Base-by-base conservation (phyloP, 2,329 filamentous ascomycete genomes). In the Pseudofabraea citricarpa region DNA sequence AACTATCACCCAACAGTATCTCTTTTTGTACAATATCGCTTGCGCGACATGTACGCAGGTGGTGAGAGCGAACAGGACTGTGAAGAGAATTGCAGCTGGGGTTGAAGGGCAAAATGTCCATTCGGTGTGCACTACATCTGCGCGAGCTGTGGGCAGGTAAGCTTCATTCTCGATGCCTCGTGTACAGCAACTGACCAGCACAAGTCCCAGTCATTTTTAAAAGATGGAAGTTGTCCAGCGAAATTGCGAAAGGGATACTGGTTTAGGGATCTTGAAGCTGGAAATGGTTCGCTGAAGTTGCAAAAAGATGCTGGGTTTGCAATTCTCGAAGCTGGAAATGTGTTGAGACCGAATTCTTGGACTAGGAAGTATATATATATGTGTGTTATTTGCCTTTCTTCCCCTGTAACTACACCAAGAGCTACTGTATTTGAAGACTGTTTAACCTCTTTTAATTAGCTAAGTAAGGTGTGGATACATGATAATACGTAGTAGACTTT, bases 41-140 rank as follows among this genome's bases (percentile, higher is more conserved):
- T 67, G 65, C 1, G 51, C 37, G 3, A 60, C 32, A 45, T 68
- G 66, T 1, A 42, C 46, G 6, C 58, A 36, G 1, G 59, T 52
- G 1, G 58, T 58, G 9, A 66, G 29, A 3, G 44, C 57, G 42
- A 62, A 67, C 1, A 67, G 41, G 2, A 64, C 41, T 13, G 55
- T 48, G 37, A 66, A 63, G 1, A 66, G 22, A 16, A 60, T 51
- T 2, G 65, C 60, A 1, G 64, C 63, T 35, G 32, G 13, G 7
- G 7, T 35, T 18, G 32, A 35, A n/a, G 32, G 32, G 16, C 32
- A 35, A 35, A 35, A 35, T n/a, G 13, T 19, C 32, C 32, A 35
- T 12, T n/a, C 13, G 18, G 32, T 35, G 16, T 35, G 8, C 24
- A 27, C 24, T 27, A 8, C n/a, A 27, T 27, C 24, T 27, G 24